Evolutionary conservation across 345 rosid genomes (phyloP), one percentile per base, ranked within the genome.

Genomic region (Rhodamnia rubescens): DNA sequence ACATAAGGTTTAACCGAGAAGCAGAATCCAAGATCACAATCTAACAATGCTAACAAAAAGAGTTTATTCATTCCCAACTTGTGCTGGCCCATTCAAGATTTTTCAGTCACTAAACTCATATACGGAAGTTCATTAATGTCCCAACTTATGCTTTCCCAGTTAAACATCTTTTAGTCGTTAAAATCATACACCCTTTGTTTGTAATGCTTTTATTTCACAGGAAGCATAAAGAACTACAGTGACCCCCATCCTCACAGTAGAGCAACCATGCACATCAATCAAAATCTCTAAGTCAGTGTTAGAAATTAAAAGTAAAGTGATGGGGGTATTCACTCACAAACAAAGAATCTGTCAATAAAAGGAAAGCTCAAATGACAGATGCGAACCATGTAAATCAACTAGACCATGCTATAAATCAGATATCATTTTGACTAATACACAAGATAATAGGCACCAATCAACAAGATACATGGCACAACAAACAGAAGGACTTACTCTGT

Each of bases 401-500:
- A 32, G 78, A 69, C 42, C 36, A 32, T 69, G 78, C 24, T 18
- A 69, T 69, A 8, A 69, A 32, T 69, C 78, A 0, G 44, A 32
- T 32, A 18, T 18, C 47, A 69, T 69, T 32, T 32, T 69, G 47
- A 29, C 32, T 32, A 32, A 32, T 32, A 21, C 78, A 18, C 47
- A 36, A 69, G 78, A 18, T 69, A 32, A 69, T 32, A 69, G 44
- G 24, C 44, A 24, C 32, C 15, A 32, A 8, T 69, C 44, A 64
- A 32, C 13, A 69, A 32, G 32, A 69, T 32, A 32, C 47, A 4
- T 24, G 18, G 78, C 44, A 69, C 47, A 69, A 69, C 4, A 32
- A 32, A 32, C 44, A 69, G 78, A 51, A 20, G 81, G 87, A 89
- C 98, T 89, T 89, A 95, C 98, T 89, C 87, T 22, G 92, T 81